Conservation (phyloP, 179 eudicot species). For the Patellifolia procumbens region DNA sequence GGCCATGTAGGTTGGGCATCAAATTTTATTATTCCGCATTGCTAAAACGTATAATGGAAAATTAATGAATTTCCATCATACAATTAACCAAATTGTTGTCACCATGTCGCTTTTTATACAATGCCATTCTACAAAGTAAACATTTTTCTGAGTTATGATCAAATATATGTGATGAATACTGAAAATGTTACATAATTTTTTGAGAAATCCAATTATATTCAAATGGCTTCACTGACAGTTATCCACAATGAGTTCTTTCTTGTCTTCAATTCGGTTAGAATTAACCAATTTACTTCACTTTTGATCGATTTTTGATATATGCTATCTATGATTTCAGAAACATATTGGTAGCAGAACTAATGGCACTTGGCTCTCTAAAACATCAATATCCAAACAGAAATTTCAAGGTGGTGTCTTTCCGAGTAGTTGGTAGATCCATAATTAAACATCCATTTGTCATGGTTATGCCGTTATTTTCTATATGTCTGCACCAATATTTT, state of each 20-base stretch:
- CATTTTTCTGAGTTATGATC: too few species aligned
- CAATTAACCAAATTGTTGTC: not conserved
- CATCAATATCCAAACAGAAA: constrained; percentile 36
- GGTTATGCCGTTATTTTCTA: constrained; percentile 41
- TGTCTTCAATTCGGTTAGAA: not conserved
- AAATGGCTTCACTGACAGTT: not conserved
- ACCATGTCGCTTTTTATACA: not conserved
- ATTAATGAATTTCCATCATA: too few species aligned
- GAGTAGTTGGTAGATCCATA: constrained; percentile 43
- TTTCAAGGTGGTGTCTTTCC: constrained; percentile 37
- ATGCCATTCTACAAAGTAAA: not conserved
- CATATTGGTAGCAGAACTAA: constrained; percentile 11
- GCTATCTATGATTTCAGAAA: constrained; percentile 3
- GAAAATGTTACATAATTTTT: not conserved
- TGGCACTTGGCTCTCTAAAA: constrained; percentile 45
- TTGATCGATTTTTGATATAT: not conserved
- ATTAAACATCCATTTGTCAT: constrained; percentile 64
- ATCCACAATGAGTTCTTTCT: too few species aligned
- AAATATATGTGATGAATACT: not conserved
- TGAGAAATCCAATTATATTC: not conserved
- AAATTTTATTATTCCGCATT: too few species aligned
- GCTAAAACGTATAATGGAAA: too few species aligned
- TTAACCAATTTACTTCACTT: not conserved
- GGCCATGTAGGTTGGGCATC: too few species aligned
- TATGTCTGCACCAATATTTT: constrained; percentile 54